phyloP scores from a whole-genome alignment of 768 basidiomycete genomes.

The Cystobasidiopsis lactophilus region DNA sequence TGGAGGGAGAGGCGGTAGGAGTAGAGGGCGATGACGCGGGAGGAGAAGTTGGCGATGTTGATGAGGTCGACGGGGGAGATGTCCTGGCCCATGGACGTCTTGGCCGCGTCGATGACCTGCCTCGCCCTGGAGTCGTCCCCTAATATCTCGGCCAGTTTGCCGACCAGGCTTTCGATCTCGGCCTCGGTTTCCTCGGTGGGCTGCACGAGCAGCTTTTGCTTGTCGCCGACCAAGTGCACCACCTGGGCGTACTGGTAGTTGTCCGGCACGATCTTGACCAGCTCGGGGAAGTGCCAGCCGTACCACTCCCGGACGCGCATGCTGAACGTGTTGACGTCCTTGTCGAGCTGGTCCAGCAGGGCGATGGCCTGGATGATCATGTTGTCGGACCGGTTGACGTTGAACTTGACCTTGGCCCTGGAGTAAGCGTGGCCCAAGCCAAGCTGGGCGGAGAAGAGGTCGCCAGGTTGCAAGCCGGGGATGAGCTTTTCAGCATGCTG shows the following conservation, averaged over 20 bases:
- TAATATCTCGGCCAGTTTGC: conserved; percentile 52
- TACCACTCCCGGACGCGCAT: conserved; percentile 99
- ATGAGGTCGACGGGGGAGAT: conserved; percentile 83
- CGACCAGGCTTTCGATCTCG: conserved; percentile 46
- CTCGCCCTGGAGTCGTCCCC: conserved; percentile 67
- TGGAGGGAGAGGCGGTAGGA: conserved; percentile 83
- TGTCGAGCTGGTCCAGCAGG: conserved; percentile 91
- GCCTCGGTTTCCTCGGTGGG: conserved; percentile 2
- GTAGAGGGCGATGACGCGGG: conserved; percentile 68
- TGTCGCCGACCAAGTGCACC: conserved; percentile 71
- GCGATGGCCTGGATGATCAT: conserved; percentile 99
- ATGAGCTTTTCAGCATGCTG: conserved; percentile 72
- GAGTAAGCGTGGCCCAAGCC: conserved; percentile 96
- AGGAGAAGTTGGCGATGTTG: conserved; percentile 80
- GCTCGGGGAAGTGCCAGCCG: conserved; percentile 96
- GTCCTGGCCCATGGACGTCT: conserved; percentile 80
- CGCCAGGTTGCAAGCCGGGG: conserved; percentile 64
- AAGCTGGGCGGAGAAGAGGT: conserved; percentile 79
- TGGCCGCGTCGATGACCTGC: conserved; percentile 83
- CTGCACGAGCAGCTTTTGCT: conserved; percentile 36
- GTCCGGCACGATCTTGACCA: conserved; percentile 76
- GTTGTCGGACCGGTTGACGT: conserved; percentile 55
- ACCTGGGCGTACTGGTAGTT: conserved; percentile 79
- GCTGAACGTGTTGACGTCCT: conserved; percentile 94
- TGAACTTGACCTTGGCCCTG: conserved; percentile 92